phyloP scores from a whole-genome alignment of 768 basidiomycete genomes.

The Trametes meyenii region DNA sequence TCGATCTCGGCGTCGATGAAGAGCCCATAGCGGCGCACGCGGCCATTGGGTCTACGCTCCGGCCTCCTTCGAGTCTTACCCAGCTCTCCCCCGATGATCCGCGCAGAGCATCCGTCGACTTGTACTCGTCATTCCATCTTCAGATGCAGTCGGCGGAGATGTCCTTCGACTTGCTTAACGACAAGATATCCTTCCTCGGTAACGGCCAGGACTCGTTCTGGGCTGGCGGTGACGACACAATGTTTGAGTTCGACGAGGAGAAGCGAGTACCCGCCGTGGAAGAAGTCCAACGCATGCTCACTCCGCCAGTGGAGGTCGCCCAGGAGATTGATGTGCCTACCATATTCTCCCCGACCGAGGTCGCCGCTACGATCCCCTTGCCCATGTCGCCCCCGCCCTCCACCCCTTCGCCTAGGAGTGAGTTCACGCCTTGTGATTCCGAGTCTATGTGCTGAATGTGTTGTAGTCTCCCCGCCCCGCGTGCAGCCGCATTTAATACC shows the following conservation, averaged over 20 bases:
- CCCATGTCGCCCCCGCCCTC: conserved; percentile 13
- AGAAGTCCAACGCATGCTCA: conserved; percentile 14
- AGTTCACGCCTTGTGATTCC: background rate
- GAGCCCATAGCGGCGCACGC: background rate
- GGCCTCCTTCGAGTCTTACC: conserved; percentile 10
- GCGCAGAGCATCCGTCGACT: conserved; percentile 36
- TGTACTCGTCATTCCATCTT: conserved; percentile 39
- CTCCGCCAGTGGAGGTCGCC: background rate
- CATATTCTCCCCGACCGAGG: conserved; percentile 11
- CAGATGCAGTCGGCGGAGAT: conserved; percentile 38
- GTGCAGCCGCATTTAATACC: background rate
- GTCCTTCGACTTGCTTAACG: conserved; percentile 41
- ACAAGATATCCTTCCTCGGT: conserved; percentile 38
- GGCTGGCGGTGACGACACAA: conserved; percentile 26
- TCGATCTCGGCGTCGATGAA: background rate
- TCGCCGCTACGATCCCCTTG: conserved; percentile 9
- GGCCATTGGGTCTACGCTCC: background rate
- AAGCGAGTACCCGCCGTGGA: conserved; percentile 1
- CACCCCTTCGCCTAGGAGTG: conserved; percentile 9
- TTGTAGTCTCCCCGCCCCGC: conserved; percentile 6
- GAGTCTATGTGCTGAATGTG: background rate
- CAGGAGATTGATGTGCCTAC: background rate
- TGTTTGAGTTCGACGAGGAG: conserved; percentile 29
- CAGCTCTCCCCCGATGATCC: conserved; percentile 27
- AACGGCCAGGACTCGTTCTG: conserved; percentile 34